Conservation (phyloP, 495 filamentous ascomycete species). For the Aspergillus conjunctus region DNA sequence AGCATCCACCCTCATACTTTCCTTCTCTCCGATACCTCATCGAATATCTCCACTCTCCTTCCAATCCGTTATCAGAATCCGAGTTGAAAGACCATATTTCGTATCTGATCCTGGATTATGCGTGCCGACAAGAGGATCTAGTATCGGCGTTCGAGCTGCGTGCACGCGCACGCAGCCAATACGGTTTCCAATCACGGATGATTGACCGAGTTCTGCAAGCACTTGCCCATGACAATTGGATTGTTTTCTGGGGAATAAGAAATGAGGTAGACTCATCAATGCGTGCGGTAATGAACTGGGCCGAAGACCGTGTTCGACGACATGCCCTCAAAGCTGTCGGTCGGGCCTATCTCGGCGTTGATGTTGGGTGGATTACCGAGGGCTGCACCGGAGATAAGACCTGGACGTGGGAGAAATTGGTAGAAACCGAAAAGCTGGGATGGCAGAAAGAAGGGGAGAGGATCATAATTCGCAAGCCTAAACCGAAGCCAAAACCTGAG, state of each 20-base stretch:
- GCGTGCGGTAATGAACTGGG: slow-evolving; percentile 76
- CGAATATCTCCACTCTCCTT: slow-evolving; percentile 62
- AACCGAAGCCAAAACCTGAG: slow-evolving; percentile 40
- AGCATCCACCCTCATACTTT: slow-evolving; percentile 83
- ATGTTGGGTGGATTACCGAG: slow-evolving; percentile 51
- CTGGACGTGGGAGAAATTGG: slow-evolving; percentile 73
- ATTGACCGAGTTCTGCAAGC: slow-evolving; percentile 69
- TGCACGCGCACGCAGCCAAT: slow-evolving; percentile 45
- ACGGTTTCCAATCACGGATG: slow-evolving; percentile 59
- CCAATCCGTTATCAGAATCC: slow-evolving; percentile 60
- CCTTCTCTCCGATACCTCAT: slow-evolving; percentile 82
- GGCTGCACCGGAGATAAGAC: slow-evolving; percentile 58
- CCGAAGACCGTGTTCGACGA: slow-evolving; percentile 66
- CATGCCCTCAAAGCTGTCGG: slow-evolving; percentile 84
- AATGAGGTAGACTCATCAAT: slow-evolving; percentile 74
- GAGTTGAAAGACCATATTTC: slow-evolving; percentile 76
- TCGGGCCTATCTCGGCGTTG: slow-evolving; percentile 73
- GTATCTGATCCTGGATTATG: slow-evolving; percentile 85
- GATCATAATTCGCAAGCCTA: slow-evolving; percentile 69
- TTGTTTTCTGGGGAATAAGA: slow-evolving; percentile 71
- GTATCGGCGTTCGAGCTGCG: slow-evolving; percentile 68
- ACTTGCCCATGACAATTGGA: slow-evolving; percentile 79
- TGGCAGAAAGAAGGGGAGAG: slow-evolving; percentile 75
- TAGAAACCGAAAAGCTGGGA: slow-evolving; percentile 64
- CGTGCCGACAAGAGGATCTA: slow-evolving; percentile 79